phyloP scores from a whole-genome alignment of 2,329 filamentous ascomycete species.

The Grosmannia penicillata region DNA sequence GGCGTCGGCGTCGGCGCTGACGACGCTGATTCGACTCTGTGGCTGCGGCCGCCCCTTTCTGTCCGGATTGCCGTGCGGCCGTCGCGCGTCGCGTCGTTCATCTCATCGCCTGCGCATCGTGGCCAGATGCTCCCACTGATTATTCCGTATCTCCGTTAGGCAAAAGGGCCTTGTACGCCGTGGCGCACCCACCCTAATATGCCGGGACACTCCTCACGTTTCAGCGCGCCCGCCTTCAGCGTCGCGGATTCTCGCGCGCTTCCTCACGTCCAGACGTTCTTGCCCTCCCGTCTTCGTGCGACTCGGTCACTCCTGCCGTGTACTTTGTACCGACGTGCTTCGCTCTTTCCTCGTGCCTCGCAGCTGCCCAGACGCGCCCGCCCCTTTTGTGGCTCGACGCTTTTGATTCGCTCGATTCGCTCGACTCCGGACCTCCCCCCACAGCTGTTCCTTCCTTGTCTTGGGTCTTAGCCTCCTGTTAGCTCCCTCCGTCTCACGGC shows the following conservation, averaged over 20 bases:
- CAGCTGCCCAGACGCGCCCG: neutral
- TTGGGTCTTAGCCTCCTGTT: neutral
- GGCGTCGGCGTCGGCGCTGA: too few species aligned
- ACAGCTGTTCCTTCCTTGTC: too few species aligned
- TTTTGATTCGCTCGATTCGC: too few species aligned
- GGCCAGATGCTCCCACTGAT: too few species aligned
- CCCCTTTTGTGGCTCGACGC: neutral
- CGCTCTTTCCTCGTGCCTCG: neutral
- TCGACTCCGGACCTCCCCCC: too few species aligned
- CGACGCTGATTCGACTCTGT: too few species aligned
- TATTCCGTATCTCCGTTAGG: neutral
- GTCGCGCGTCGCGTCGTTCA: too few species aligned
- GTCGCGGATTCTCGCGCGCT: constrained; percentile 17
- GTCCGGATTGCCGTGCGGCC: too few species aligned
- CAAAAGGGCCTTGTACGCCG: constrained; percentile 7
- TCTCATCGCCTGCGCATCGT: too few species aligned
- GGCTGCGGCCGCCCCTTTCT: too few species aligned
- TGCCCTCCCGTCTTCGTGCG: constrained; percentile 2
- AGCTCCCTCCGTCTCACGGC: neutral
- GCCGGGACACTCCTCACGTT: constrained; percentile 14
- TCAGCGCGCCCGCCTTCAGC: constrained; percentile 12
- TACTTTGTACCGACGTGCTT: neutral
- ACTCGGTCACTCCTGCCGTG: neutral
- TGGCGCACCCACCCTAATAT: too few species aligned
- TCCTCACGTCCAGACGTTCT: neutral